Conservation (phyloP, 164 flowering plant species). For the Stephania yunnanensis region DNA sequence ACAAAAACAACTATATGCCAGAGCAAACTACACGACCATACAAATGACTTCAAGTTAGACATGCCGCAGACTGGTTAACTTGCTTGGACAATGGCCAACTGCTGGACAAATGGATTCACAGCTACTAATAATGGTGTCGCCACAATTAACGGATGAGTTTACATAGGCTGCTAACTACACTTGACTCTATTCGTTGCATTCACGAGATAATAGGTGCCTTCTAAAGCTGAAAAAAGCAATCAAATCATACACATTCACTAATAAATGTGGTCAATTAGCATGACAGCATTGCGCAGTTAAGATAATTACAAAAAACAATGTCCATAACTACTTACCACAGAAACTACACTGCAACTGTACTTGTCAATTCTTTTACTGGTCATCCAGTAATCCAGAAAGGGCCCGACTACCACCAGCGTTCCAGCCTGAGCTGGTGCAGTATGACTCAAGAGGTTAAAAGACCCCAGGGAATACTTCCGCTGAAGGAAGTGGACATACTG, state of each 20-base stretch:
- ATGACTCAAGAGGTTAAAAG: constrained; percentile 82
- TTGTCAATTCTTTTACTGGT: constrained; percentile 56
- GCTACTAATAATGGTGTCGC: too few species aligned
- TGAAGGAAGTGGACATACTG: constrained; percentile 85
- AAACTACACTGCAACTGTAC: constrained; percentile 31
- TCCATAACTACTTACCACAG: constrained; percentile 48
- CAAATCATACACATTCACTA: too few species aligned
- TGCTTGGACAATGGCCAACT: too few species aligned
- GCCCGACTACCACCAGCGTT: constrained; percentile 63
- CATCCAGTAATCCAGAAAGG: constrained; percentile 79
- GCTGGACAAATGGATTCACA: too few species aligned
- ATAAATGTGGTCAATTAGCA: too few species aligned
- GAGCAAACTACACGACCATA: not conserved
- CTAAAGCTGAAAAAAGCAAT: too few species aligned
- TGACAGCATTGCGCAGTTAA: not conserved
- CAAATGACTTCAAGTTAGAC: not conserved
- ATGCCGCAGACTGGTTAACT: not conserved
- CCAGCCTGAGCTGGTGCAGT: constrained; percentile 52
- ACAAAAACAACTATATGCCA: not conserved
- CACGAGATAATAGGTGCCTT: too few species aligned
- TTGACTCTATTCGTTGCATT: not conserved
- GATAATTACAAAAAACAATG: not conserved
- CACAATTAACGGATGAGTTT: not conserved
- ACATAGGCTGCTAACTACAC: not conserved
- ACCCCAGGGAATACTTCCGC: constrained; percentile 58